These are phyloP conservation scores for Lactarius sanguifluus DNA, from an alignment of 768 basidiomycete species.

Conservation along the genomic window DNA sequence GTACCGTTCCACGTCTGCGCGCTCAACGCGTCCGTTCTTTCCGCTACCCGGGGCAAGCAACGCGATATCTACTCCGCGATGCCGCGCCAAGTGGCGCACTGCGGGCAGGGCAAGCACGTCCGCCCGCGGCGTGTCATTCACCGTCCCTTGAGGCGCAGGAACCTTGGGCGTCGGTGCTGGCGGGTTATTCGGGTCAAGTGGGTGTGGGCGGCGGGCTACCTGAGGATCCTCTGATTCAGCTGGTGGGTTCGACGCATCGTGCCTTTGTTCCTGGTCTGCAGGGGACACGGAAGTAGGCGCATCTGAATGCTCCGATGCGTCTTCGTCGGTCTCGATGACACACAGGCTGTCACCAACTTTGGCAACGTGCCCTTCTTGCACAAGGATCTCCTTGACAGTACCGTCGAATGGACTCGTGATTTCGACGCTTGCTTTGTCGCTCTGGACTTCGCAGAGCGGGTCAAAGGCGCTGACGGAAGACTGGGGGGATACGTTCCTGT, in stretches of 20 bases:
- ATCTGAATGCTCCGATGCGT: constrained; percentile 34
- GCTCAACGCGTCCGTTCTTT: constrained; percentile 72
- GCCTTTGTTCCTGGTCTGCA: constrained; percentile 12
- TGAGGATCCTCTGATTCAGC: constrained; percentile 12
- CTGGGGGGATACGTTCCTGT: constrained; percentile 62
- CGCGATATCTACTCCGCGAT: constrained; percentile 60
- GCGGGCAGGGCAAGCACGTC: constrained; percentile 71
- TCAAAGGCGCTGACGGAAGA: constrained; percentile 63
- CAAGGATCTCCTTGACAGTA: constrained; percentile 65
- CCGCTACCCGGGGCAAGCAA: constrained; percentile 66
- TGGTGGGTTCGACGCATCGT: not conserved
- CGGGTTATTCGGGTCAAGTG: constrained; percentile 59
- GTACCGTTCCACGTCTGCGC: constrained; percentile 66
- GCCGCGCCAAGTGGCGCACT: constrained; percentile 72
- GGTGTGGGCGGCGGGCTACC: constrained; percentile 45
- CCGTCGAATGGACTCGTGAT: constrained; percentile 88
- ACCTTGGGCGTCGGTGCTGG: constrained; percentile 8
- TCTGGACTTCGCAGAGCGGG: constrained; percentile 79
- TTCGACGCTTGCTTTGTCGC: constrained; percentile 89
- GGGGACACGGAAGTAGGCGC: constrained; percentile 23
- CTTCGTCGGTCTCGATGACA: constrained; percentile 77
- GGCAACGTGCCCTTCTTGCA: constrained; percentile 78
- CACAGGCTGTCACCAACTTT: constrained; percentile 81
- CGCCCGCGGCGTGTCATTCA: constrained; percentile 22
- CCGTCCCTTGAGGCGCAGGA: constrained; percentile 4